phyloP scores from a whole-genome alignment of 192 early-diverging fungal species.

The Backusella australiensis region DNA sequence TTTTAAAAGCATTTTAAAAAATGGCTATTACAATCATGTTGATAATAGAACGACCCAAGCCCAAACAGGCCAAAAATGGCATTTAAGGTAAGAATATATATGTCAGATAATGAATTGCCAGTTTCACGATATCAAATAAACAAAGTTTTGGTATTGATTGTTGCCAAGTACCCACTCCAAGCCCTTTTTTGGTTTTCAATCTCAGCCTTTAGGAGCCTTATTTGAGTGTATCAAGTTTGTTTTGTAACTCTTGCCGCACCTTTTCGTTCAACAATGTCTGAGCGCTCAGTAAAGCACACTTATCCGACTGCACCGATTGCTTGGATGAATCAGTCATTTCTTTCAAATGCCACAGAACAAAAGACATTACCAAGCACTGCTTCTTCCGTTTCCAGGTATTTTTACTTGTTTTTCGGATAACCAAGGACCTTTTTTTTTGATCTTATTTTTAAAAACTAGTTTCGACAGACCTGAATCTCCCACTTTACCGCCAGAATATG shows the following conservation, averaged over 20 bases:
- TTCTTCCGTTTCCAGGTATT: neutral
- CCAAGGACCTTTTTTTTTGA: neutral
- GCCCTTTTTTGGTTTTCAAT: neutral
- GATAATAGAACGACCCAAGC: neutral
- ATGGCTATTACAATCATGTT: too few species aligned
- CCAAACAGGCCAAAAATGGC: neutral
- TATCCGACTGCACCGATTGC: conserved; percentile 11
- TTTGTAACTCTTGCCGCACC: neutral
- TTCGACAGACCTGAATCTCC: conserved; percentile 25
- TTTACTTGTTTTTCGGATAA: neutral
- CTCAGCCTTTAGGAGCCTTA: neutral
- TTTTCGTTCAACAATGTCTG: neutral
- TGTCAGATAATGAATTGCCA: neutral
- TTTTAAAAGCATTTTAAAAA: too few species aligned
- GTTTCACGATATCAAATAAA: neutral
- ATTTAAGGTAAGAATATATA: neutral
- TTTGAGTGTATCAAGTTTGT: neutral
- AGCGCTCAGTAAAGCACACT: neutral
- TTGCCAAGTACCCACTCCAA: neutral
- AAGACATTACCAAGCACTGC: neutral
- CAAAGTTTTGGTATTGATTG: neutral
- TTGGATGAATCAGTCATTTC: conserved; percentile 9
- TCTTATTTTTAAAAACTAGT: neutral
- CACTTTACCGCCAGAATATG: conserved; percentile 11
- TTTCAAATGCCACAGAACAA: neutral